A percentile compares a stretch with the other conserved stretches of the same genome.
Conservation (phyloP, 176 grass and related monocot species). For the Poa pratensis region DNA sequence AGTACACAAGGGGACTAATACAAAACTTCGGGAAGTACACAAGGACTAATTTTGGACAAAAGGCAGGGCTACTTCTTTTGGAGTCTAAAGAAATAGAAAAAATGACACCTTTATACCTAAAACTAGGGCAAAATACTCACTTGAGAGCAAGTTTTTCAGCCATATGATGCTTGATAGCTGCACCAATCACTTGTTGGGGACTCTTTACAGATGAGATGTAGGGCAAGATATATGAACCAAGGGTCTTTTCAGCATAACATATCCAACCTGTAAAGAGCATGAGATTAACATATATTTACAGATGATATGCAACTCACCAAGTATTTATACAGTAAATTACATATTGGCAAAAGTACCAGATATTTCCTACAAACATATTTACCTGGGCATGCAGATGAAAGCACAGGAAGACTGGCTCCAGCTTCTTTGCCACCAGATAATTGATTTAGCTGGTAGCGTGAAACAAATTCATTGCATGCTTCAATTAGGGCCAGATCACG, state of each 20-base stretch:
- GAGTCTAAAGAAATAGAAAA: constrained; percentile 21
- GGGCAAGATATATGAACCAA: constrained; percentile 94
- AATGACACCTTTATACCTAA: constrained; percentile 18
- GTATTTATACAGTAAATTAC: constrained; percentile 5
- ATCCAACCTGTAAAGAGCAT: constrained; percentile 77
- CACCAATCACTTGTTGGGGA: constrained; percentile 89
- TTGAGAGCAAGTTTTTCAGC: constrained; percentile 74
- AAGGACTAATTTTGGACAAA: not conserved
- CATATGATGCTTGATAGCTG: constrained; percentile 83
- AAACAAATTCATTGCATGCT: constrained; percentile 94
- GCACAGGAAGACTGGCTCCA: constrained; percentile 68
- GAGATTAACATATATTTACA: not conserved
- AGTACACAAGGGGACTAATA: not conserved
- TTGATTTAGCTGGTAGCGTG: constrained; percentile 60
- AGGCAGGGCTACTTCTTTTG: not conserved
- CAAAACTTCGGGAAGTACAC: not conserved
- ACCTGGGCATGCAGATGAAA: constrained; percentile 98
- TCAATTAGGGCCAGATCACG: constrained; percentile 89
- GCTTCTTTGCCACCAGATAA: constrained; percentile 51
- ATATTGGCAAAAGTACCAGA: not conserved
- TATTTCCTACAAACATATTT: constrained; percentile 17
- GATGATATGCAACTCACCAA: not conserved
- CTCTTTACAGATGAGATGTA: constrained; percentile 98
- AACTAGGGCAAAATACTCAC: constrained; percentile 49
- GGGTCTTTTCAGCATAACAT: constrained; percentile 99